Evolutionary conservation across 140 eudicot species (phyloP).

Genomic region (Oenanthe javanica): DNA sequence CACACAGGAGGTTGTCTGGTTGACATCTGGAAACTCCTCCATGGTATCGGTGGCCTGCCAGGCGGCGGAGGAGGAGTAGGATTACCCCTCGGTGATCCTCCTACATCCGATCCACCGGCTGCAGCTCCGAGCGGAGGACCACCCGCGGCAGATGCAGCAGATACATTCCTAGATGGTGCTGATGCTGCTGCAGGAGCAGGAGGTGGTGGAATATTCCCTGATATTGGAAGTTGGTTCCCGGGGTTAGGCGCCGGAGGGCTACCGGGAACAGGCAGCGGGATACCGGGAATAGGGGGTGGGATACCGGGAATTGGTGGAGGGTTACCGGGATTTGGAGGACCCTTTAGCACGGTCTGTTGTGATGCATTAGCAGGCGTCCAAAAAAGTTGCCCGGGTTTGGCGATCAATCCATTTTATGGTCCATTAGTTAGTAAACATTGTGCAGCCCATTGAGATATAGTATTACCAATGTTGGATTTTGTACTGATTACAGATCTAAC

Average conservation of each 20-base stretch:
- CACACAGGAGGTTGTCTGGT: not conserved
- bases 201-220: not conserved
- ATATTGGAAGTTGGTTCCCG: too few species aligned
- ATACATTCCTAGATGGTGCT: not conserved
- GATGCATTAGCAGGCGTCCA: not conserved
- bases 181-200: not conserved
- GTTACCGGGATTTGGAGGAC: not conserved
- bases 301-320: slow-evolving; percentile 6
- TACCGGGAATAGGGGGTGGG: not conserved
- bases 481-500: not conserved
- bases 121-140: not conserved
- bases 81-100: not conserved
- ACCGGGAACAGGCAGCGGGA: not conserved
- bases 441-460: not conserved
- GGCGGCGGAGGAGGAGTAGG: not conserved
- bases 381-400: not conserved
- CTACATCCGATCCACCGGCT: not conserved
- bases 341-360: not conserved
- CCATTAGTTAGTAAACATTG: not conserved
- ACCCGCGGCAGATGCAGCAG: not conserved
- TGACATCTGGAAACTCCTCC: not conserved
- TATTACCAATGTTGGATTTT: not conserved
- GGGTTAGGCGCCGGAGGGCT: not conserved
- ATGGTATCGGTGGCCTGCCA: not conserved
- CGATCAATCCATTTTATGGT: not conserved